phyloP scores from a whole-genome alignment of 1,284 basidiomycete species.

The Pascua sp. region DNA sequence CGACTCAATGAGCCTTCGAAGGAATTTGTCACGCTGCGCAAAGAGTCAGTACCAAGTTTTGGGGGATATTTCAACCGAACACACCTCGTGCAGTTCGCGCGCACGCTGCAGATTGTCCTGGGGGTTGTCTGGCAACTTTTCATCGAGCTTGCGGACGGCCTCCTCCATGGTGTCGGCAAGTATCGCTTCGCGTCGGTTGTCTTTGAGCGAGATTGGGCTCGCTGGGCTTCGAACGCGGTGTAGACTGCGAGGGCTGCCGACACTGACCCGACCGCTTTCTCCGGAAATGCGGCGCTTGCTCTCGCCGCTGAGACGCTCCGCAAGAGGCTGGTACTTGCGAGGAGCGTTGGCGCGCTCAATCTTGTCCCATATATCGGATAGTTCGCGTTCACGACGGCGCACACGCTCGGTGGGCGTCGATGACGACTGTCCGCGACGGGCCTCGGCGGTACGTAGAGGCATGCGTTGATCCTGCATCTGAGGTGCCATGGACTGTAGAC shows the following conservation, averaged over 20 bases:
- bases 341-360: conserved; percentile 26
- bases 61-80: background rate
- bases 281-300: too few relatives aligned
- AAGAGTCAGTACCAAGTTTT: background rate
- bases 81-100: conserved; percentile 29
- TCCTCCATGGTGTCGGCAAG: too few relatives aligned
- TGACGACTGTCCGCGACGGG: background rate
- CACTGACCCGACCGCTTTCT: too few relatives aligned
- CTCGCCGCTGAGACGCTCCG: background rate
- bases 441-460: conserved; percentile 57
- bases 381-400: conserved; percentile 17
- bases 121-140: background rate
- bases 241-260: too few relatives aligned
- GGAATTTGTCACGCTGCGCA: conserved; percentile 3
- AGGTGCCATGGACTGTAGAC: conserved; percentile 73
- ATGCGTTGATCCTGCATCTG: conserved; percentile 82
- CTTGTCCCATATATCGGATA: conserved; percentile 38
- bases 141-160: background rate
- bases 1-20: conserved; percentile 5
- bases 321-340: background rate
- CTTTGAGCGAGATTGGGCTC: too few relatives aligned
- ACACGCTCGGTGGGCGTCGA: background rate
- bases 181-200: too few relatives aligned
- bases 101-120: conserved; percentile 29
- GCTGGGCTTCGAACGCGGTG: too few relatives aligned